phyloP scores from a whole-genome alignment of 108 stramenopile genomes.

The Nannochloropsis gaditana region DNA sequence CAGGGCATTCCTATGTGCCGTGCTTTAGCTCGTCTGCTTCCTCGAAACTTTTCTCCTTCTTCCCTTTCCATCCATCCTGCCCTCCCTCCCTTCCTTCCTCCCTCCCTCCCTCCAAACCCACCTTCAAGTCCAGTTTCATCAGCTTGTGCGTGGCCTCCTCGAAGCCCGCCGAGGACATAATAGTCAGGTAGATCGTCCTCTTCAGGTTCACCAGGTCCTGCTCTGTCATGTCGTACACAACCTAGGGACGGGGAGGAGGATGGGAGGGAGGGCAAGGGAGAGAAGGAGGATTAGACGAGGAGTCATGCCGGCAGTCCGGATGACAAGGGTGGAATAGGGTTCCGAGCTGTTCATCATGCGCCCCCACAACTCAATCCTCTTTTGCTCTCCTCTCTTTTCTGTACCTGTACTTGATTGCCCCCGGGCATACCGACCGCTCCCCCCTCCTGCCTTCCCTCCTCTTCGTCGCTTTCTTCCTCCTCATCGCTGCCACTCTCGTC shows the following conservation, averaged over 20 bases:
- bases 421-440: too few species aligned
- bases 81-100: background rate
- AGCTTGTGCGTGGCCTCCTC: conserved; percentile 99
- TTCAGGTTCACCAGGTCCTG: conserved; percentile 90
- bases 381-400: too few species aligned
- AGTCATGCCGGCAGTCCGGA: too few species aligned
- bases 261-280: too few species aligned
- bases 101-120: conserved; percentile 60
- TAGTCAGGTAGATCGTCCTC: conserved; percentile 94
- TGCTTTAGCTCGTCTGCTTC: background rate
- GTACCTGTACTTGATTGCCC: too few species aligned
- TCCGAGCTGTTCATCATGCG: too few species aligned
- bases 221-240: conserved; percentile 55
- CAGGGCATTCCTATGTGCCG: background rate
- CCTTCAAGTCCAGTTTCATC: conserved; percentile 81
- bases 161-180: conserved; percentile 95
- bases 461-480: too few species aligned
- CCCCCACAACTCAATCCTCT: too few species aligned
- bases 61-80: background rate
- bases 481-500: conserved; percentile 58
- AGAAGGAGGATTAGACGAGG: too few species aligned
- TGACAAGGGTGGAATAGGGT: too few species aligned
- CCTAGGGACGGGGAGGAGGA: background rate
- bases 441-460: conserved; percentile 25
- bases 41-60: too few species aligned